Conservation (phyloP, 2,329 filamentous ascomycete species). For the Thielaviopsis euricoi region DNA sequence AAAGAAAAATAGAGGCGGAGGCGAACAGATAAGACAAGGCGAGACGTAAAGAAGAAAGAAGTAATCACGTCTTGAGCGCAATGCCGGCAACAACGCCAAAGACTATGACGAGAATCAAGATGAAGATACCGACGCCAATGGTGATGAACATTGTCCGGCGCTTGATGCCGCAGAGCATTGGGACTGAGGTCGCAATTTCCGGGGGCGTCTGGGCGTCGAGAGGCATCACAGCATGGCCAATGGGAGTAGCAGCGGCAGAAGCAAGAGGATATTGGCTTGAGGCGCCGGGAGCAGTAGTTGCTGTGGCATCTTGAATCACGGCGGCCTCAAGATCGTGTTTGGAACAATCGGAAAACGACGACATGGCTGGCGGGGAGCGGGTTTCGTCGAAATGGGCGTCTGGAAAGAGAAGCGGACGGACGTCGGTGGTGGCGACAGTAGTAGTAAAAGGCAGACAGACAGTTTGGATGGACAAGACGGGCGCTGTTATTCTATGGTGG, state of each 20-base stretch:
- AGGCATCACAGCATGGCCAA: not conserved
- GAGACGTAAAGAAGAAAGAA: not conserved
- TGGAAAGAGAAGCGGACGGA: not conserved
- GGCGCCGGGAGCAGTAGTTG: not conserved
- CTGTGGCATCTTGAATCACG: not conserved
- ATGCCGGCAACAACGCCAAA: constrained; percentile 15
- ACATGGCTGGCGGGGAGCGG: too few species aligned
- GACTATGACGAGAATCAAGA: constrained; percentile 14
- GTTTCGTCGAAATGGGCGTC: too few species aligned
- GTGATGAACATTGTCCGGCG: constrained; percentile 14
- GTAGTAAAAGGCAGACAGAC: not conserved
- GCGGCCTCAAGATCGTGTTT: constrained; percentile 5
- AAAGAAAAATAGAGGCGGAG: not conserved
- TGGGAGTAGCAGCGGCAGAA: not conserved
- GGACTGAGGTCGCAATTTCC: not conserved
- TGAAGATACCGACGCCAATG: constrained; percentile 12
- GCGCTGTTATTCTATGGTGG: not conserved
- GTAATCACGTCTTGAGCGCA: constrained; percentile 12
- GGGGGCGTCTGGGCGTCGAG: not conserved
- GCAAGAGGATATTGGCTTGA: not conserved
- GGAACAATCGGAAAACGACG: constrained; percentile 5
- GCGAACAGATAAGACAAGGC: not conserved
- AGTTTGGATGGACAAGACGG: not conserved
- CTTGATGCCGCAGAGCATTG: constrained; percentile 15
- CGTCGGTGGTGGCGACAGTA: not conserved